These are phyloP conservation scores for Nakazawaea wickerhamii DNA, from an alignment of 805 yeast genomes.

Conservation along the genomic window DNA sequence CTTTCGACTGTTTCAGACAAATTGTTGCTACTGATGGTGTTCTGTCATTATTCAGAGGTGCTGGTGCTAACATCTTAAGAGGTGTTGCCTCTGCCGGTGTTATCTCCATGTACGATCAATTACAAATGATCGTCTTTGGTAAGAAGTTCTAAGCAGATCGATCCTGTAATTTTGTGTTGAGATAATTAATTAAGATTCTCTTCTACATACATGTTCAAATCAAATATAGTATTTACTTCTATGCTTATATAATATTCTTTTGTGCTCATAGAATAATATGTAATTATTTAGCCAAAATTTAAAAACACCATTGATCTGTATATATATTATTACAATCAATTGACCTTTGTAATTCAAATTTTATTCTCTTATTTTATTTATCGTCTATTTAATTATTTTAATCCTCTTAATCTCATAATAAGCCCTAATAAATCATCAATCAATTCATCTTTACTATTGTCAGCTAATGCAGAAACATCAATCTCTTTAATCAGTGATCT, in stretches of 20 bases:
- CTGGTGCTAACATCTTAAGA: constrained; percentile 99
- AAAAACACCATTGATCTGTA: not conserved
- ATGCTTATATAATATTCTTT: not conserved
- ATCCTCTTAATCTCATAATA: constrained; percentile 4
- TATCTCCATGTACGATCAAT: constrained; percentile 94
- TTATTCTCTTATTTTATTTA: not conserved
- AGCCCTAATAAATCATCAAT: constrained; percentile 4
- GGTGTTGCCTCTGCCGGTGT: constrained; percentile 99
- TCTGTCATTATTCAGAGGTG: constrained; percentile 92
- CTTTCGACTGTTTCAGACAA: constrained; percentile 86
- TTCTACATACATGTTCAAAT: not conserved
- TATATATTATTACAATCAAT: not conserved
- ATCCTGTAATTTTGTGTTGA: constrained; percentile 10
- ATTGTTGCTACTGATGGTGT: constrained; percentile 97
- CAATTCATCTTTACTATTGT: not conserved
- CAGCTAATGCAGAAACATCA: not conserved
- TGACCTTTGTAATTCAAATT: not conserved
- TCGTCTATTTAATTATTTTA: not conserved
- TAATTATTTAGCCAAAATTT: not conserved
- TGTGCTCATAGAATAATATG: constrained; percentile 1
- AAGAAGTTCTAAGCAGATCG: constrained; percentile 74
- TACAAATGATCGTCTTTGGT: constrained; percentile 92
- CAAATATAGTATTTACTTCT: not conserved
- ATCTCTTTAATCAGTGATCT: not conserved
- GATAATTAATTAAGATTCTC: not conserved